Conservation (phyloP, 208 protist genomes). For the Trypanosoma platydactyli region DNA sequence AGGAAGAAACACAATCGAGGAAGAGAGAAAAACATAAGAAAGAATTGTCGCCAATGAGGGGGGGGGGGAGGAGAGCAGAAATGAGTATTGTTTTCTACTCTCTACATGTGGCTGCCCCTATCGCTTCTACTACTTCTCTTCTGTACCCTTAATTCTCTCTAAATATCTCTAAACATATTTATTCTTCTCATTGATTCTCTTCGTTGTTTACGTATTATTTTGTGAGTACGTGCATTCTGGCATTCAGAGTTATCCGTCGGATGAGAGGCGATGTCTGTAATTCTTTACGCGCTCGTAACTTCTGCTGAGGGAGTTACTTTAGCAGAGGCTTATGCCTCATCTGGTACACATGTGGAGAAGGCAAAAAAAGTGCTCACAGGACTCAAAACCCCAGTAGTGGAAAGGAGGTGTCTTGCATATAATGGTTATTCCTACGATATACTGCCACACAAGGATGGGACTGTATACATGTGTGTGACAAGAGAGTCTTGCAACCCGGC, state of each 20-base stretch:
- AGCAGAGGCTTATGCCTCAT: constrained; percentile 8
- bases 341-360: constrained; percentile 2
- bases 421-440: constrained; percentile 27
- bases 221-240: not conserved
- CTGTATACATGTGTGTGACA: constrained; percentile 27
- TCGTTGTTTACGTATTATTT: not conserved
- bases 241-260: not conserved
- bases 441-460: constrained; percentile 22
- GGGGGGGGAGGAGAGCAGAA: too few relatives aligned
- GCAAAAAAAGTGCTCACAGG: constrained; percentile 19
- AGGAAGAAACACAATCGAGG: too few relatives aligned
- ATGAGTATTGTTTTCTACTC: too few relatives aligned
- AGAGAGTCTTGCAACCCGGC: constrained; percentile 19
- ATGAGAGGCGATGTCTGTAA: constrained; percentile 13
- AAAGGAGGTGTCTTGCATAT: constrained; percentile 16
- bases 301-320: constrained; percentile 16
- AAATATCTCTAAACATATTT: not conserved
- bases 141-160: not conserved
- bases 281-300: constrained; percentile 23
- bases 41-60: too few relatives aligned
- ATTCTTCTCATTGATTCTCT: not conserved
- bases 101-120: too few relatives aligned
- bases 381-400: constrained; percentile 18
- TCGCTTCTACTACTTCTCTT: too few relatives aligned
- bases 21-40: too few relatives aligned